A percentile compares a stretch with the other conserved stretches of the same genome.
These are phyloP conservation scores for Alternaria panax DNA, from an alignment of 2,329 filamentous ascomycete species.

Conservation along the genomic window DNA sequence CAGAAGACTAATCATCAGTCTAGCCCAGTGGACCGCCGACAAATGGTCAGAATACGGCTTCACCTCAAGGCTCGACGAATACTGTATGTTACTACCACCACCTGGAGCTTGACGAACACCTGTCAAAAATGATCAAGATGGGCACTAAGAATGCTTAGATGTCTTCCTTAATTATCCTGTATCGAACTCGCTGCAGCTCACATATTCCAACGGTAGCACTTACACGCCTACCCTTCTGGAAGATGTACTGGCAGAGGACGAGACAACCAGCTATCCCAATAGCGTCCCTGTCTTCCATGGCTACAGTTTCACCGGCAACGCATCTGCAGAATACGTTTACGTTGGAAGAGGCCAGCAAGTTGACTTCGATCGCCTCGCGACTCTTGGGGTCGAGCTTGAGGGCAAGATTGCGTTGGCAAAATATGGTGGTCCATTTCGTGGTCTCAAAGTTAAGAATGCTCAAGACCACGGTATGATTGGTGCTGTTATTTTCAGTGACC, in stretches of 20 bases:
- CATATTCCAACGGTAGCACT: slow-evolving; percentile 45
- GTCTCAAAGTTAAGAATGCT: slow-evolving; percentile 59
- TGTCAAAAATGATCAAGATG: background rate
- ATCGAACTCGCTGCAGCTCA: slow-evolving; percentile 44
- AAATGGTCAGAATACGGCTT: slow-evolving; percentile 48
- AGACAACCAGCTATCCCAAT: slow-evolving; percentile 48
- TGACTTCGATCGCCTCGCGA: slow-evolving; percentile 55
- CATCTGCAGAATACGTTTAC: slow-evolving; percentile 58
- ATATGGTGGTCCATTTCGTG: slow-evolving; percentile 56
- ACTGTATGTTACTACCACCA: slow-evolving; percentile 27
- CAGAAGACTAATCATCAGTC: background rate
- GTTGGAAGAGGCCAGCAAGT: slow-evolving; percentile 53
- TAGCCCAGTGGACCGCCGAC: slow-evolving; percentile 51
- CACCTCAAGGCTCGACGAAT: slow-evolving; percentile 48
- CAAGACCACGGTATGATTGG: slow-evolving; percentile 56
- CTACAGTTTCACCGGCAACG: slow-evolving; percentile 57
- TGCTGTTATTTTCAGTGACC: slow-evolving; percentile 56
- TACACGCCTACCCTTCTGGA: slow-evolving; percentile 42
- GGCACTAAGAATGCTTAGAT: slow-evolving; percentile 23
- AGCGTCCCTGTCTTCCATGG: slow-evolving; percentile 57
- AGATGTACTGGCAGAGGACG: slow-evolving; percentile 44
- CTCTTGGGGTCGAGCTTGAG: slow-evolving; percentile 53
- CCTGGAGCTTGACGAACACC: background rate
- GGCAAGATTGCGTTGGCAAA: slow-evolving; percentile 59
- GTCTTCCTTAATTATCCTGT: slow-evolving; percentile 51